phyloP scores from a whole-genome alignment of 2,329 filamentous ascomycete genomes.

The Microascus cirrosus region DNA sequence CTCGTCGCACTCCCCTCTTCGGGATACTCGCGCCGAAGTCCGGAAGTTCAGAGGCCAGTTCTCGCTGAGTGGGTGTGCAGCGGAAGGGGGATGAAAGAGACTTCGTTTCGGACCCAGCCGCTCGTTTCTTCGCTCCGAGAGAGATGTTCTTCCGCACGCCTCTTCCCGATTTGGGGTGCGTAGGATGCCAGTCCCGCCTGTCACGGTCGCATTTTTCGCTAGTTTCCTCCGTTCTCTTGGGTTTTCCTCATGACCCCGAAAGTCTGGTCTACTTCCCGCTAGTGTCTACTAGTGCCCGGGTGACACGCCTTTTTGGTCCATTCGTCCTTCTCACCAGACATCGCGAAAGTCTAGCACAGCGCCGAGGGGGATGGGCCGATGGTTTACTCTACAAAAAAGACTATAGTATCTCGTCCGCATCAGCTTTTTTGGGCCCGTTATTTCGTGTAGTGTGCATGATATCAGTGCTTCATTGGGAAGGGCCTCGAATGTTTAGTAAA shows the following conservation, averaged over 20 bases:
- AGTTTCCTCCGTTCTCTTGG: background rate
- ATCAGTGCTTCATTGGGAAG: background rate
- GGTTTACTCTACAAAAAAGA: too few species aligned
- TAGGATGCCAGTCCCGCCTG: background rate
- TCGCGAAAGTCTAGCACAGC: too few species aligned
- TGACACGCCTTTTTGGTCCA: too few species aligned
- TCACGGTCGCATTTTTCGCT: background rate
- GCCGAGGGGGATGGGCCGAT: too few species aligned
- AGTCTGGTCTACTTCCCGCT: background rate
- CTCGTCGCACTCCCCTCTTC: background rate
- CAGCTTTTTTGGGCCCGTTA: background rate
- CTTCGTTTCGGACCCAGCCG: background rate
- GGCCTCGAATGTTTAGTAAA: background rate
- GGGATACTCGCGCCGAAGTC: slow-evolving; percentile 2
- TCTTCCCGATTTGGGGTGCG: background rate
- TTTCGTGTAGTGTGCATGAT: background rate
- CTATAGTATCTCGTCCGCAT: background rate
- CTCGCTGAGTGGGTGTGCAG: background rate
- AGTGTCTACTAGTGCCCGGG: background rate
- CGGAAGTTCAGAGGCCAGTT: background rate
- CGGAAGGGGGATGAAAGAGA: background rate
- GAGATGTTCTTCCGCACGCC: background rate
- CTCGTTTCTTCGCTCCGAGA: background rate
- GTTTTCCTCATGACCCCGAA: background rate
- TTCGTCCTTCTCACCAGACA: too few species aligned